Base-by-base conservation (phyloP, 1,284 basidiomycete species). In the Athelia sp. region DNA sequence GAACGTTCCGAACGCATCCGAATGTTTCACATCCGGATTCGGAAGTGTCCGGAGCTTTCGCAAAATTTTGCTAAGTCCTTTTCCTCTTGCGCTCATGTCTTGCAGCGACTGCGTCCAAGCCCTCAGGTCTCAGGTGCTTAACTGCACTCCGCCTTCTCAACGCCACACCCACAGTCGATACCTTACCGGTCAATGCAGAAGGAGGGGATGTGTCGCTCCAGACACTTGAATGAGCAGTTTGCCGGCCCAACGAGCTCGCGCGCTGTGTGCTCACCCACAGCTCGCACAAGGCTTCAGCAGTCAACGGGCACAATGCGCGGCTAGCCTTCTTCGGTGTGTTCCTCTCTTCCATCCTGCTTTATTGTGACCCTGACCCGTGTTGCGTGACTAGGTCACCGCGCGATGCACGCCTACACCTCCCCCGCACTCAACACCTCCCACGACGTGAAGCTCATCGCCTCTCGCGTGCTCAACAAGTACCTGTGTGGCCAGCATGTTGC, bases 221-320 rank as follows among this genome's bases (percentile, higher is more conserved):
- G 73, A 36, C 81, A 89, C 59, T 67, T 89, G n/a, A 71, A 78
- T 57, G 64, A 69, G 24, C 64, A 86, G 29, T 87, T 91, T 58
- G 67, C 46, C 91, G 91, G 62, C 79, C 85, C 6, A 69, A 72
- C 8, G 82, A 87, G 54, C 72, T 89, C 34, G 83, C 87, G 6
- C 71, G 73, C 55, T 78, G 87, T 52, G 75, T 88, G 58, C 69
- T 91, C 54, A 91, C 88, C 2, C 88, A 91, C 62, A 72, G 73
- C 4, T 66, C 87, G 88, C 63, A 72, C 45, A 73, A 78, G 51
- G 81, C 84, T 24, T 4, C 19, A 6, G 9, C 61, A 70, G n/a
- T n/a, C 43, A 62, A 79, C 48, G 84, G 87, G 2, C 85, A 90
- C 63, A 90, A 90, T 57, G 79, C 73, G 42, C 77, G 81, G 9